Conservation (phyloP, 768 basidiomycete species). For the Tulasnella sp. region DNA sequence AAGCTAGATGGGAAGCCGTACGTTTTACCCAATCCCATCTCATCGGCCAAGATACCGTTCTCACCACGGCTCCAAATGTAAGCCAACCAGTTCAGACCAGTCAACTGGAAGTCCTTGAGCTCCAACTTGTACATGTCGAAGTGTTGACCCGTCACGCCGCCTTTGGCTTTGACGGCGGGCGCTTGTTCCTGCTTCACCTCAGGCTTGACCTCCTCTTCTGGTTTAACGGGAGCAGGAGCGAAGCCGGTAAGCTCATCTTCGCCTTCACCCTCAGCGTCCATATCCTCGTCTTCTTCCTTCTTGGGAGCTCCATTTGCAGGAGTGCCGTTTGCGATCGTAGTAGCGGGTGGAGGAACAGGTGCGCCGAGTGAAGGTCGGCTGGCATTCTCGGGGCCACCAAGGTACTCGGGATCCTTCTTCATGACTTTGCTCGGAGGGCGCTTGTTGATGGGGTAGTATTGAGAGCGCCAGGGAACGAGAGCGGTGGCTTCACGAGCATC, state of each 20-base stretch:
- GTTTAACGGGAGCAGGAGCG: background rate
- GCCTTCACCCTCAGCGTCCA: slow-evolving; percentile 31
- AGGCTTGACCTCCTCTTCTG: background rate
- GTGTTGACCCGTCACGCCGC: slow-evolving; percentile 28
- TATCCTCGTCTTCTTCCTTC: slow-evolving; percentile 26
- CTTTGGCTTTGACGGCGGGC: slow-evolving; percentile 22
- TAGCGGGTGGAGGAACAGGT: background rate
- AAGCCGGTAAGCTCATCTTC: slow-evolving; percentile 17
- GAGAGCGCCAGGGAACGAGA: slow-evolving; percentile 36
- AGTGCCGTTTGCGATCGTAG: background rate
- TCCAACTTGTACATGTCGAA: slow-evolving; percentile 41
- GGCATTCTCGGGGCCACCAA: slow-evolving; percentile 27
- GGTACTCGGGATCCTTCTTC: slow-evolving; percentile 68
- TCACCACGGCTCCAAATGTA: slow-evolving; percentile 94
- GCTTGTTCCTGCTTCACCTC: slow-evolving; percentile 8
- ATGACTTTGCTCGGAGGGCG: slow-evolving; percentile 85
- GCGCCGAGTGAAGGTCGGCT: background rate
- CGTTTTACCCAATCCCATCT: slow-evolving; percentile 99
- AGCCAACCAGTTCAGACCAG: slow-evolving; percentile 97
- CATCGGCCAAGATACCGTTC: slow-evolving; percentile 97
- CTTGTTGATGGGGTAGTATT: slow-evolving; percentile 60
- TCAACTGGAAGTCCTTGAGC: slow-evolving; percentile 97
- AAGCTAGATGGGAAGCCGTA: slow-evolving; percentile 41
- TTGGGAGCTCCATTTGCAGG: slow-evolving; percentile 21
- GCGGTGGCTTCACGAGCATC: slow-evolving; percentile 30